Evolutionary conservation across 805 yeast genomes (phyloP).

Genomic region (Starmerella floris): DNA sequence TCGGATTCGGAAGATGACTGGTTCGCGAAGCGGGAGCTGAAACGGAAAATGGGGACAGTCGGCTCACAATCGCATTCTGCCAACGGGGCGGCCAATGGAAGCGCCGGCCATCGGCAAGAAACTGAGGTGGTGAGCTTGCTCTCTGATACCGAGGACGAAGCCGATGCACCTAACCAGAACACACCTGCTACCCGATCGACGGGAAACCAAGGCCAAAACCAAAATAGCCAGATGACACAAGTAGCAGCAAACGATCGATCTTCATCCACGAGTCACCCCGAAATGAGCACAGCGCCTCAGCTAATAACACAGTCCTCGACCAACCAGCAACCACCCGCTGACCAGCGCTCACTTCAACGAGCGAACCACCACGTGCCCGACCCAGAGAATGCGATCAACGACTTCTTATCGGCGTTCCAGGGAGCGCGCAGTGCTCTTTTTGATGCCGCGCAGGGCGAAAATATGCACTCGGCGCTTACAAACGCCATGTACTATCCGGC

Average conservation of each 20-base stretch:
- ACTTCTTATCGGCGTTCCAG: neutral
- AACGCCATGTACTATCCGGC: neutral
- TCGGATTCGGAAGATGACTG: slow-evolving; percentile 6
- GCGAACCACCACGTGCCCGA: neutral
- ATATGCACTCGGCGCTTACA: neutral
- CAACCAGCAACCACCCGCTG: neutral
- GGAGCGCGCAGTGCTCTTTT: neutral
- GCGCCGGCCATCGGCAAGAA: neutral
- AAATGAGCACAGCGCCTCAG: no score
- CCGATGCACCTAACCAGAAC: neutral
- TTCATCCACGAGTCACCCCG: neutral
- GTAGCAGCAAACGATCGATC: neutral
- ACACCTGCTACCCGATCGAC: no score
- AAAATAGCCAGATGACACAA: neutral
- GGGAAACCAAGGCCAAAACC: neutral
- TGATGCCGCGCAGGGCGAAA: neutral
- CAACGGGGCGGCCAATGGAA: neutral
- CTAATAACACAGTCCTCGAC: neutral
- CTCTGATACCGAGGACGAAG: slow-evolving; percentile 14
- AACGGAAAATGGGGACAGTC: neutral
- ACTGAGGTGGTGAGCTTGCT: slow-evolving; percentile 12
- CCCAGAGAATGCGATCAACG: neutral
- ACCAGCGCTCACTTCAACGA: neutral
- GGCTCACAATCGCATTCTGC: neutral
- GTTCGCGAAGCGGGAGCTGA: neutral